Conservation (phyloP, 208 protist genomes). For the Leishmania martiniquensis region DNA sequence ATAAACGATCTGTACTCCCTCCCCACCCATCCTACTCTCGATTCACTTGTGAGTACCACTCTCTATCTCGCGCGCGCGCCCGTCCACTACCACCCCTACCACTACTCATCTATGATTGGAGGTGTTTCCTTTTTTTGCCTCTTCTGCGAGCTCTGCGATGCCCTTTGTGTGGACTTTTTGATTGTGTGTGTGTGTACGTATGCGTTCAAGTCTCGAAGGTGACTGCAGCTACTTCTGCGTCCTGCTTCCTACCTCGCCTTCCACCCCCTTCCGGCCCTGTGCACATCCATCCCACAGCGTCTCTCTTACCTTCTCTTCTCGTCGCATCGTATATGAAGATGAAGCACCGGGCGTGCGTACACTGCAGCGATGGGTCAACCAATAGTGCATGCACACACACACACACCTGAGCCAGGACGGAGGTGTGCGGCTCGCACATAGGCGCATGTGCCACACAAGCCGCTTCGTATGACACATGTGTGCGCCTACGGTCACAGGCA, state of each 20-base stretch:
- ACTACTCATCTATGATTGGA: neutral
- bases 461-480: neutral
- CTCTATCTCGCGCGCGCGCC: neutral
- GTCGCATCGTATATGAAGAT: neutral
- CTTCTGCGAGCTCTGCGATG: neutral
- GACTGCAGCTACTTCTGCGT: neutral
- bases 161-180: neutral
- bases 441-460: neutral
- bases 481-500: neutral
- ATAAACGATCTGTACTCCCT: neutral
- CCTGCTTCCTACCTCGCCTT: neutral
- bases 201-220: too few relatives aligned
- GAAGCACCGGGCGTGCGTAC: neutral
- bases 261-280: neutral
- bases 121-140: neutral
- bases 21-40: neutral
- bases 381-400: neutral
- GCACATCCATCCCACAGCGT: neutral
- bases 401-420: too few relatives aligned
- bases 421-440: neutral
- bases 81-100: neutral
- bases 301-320: neutral
- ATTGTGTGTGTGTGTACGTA: too few relatives aligned
- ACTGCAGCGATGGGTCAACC: neutral
- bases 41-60: neutral